Base-by-base conservation (phyloP, 192 early-diverging fungal genomes). In the Coemansia guatemalensis region DNA sequence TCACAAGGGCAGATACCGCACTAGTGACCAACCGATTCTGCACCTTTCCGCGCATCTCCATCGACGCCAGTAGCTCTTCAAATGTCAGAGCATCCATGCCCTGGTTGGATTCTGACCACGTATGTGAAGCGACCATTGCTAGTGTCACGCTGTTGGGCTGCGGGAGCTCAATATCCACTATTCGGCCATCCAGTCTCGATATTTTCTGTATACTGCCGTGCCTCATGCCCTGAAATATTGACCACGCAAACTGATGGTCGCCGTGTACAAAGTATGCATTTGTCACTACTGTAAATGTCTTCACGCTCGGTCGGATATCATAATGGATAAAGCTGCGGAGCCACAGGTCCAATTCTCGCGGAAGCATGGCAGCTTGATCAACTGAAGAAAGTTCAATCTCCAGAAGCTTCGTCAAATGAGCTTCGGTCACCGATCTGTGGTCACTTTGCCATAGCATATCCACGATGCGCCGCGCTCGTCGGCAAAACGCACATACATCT, bases 331-430 rank as follows among this genome's bases (percentile, higher is more conserved):
- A 75, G 2, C 27, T 30, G 8, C 48, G 20, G 9, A 75, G 64
- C 63, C 64, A 66, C 7, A 53, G 26, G 14, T 48, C 48, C 64
- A 73, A 41, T 14, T 55, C 50, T 5, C 55, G 68, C 1, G 74
- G 74, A 23, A 70, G 12, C 12, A 9, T 20, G 5, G 17, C 8
- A 14, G 47, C 5, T 8, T 7, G 12, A 5, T 48, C n/a, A n/a
- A 53, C 27, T 1, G 73, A 48, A 2, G 20, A 32, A 0, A 69
- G 9, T 11, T 66, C 68, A 20, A 75, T 70, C 22, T 66, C 68
- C 14, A 75, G 56, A 14, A 66, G 59, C n/a, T 69, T 66, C 11
- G 58, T 24, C 55, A 75, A 30, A 30, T 70, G 60, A 2, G 47
- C 51, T 3, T 60, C 39, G 12, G 27, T 61, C 5, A 75, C 53